These are phyloP conservation scores for Zasmidium cellare DNA, from an alignment of 2,329 filamentous ascomycete species.

Conservation along the genomic window DNA sequence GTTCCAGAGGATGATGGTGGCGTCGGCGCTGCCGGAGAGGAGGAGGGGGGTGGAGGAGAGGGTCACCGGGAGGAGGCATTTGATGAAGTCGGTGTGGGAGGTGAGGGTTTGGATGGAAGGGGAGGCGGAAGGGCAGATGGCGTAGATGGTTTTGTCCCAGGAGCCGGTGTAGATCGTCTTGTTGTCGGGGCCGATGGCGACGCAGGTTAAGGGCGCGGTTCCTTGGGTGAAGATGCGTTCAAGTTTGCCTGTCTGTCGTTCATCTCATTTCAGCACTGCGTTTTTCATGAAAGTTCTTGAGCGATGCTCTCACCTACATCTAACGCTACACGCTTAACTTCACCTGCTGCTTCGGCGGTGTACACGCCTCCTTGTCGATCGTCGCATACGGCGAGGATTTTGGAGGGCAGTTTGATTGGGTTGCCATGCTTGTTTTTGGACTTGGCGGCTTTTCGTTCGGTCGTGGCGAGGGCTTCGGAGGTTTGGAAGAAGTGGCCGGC, in stretches of 20 bases:
- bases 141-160: constrained; percentile 93
- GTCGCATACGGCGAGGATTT: constrained; percentile 72
- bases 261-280: constrained; percentile 5
- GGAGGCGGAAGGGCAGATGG: constrained; percentile 49
- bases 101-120: constrained; percentile 60
- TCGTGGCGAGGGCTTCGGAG: constrained; percentile 57
- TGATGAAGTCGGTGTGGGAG: constrained; percentile 90
- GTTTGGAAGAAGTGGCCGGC: constrained; percentile 89
- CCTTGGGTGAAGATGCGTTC: constrained; percentile 67
- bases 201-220: constrained; percentile 74
- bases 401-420: constrained; percentile 78
- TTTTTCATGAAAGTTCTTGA: neutral
- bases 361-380: constrained; percentile 61
- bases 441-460: constrained; percentile 66
- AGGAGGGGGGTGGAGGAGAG: constrained; percentile 60
- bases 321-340: constrained; percentile 70
- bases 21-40: constrained; percentile 49
- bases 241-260: constrained; percentile 45
- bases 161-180: constrained; percentile 83
- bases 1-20: constrained; percentile 72
- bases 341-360: constrained; percentile 84
- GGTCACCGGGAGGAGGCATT: constrained; percentile 66
- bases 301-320: constrained; percentile 64
- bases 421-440: constrained; percentile 80
- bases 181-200: constrained; percentile 59